Evolutionary conservation across 1,284 basidiomycete species (phyloP), one percentile per base, ranked within the genome.

Genomic region (Puccinia coronata): DNA sequence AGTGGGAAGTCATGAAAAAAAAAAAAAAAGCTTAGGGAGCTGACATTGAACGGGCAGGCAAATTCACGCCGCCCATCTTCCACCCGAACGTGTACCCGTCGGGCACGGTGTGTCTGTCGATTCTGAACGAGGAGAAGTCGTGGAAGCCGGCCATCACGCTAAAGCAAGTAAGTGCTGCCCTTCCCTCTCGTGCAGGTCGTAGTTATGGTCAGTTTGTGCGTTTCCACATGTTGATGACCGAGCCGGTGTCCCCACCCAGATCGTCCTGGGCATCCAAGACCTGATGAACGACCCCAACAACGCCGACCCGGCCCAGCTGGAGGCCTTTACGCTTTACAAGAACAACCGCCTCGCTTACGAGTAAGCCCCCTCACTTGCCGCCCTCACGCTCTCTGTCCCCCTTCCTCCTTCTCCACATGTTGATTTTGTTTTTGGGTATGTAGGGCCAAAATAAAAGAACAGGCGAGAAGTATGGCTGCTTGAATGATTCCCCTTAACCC

Each of bases 81-180:
- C 96, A 99, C 87, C 96, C 96, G 39, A 99, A 99, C 86, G 95
- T 99, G 76, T 99, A 98, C 87, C 97, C 97, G 0, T 98, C 95
- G 23, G 97, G 97, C 36, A 99, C 97, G 28, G 96, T 99, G 73
- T 99, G 97, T 86, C 89, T 99, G 31, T 98, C 95, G 20, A 99
- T 99, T 86, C 88, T 99, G 55, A 96, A 99, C 86, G 97, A 99
- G 86, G 97, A 99, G 87, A 99, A 99, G 87, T 92, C 92, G 6
- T 99, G 97, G 97, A 34, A 59, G 28, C 57, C 25, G n/a, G 28
- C 31, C n/a, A 57, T 57, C 28, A 57, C 55, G 6, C 28, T 57
- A 9, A 57, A 57, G 28, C 55, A 57, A 57, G 28, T 59, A n/a
- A 34, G 28, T 57, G n/a, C n/a, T n/a, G n/a, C n/a, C n/a, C 34